These are phyloP conservation scores for Gastrolobium bilobum DNA, from an alignment of 306 rosid genomes.

Conservation along the genomic window DNA sequence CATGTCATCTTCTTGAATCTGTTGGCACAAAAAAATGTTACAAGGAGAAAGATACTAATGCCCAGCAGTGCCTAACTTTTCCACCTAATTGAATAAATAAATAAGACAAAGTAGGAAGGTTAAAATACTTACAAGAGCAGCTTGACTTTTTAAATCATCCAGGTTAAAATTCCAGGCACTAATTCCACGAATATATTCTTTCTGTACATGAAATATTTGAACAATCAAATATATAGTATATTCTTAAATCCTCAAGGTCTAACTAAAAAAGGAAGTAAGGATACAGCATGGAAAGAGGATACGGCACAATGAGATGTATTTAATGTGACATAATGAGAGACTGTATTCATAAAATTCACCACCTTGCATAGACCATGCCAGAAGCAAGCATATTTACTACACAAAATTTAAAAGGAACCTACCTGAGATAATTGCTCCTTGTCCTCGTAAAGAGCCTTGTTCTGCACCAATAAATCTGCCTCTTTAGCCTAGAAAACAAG, in stretches of 20 bases:
- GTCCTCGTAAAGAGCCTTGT: constrained; percentile 86
- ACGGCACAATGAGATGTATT: constrained; percentile 27
- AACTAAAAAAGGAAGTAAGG: constrained; percentile 8
- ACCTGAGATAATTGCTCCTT: constrained; percentile 95
- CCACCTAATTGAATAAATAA: constrained; percentile 29
- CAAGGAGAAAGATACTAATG: constrained; percentile 28
- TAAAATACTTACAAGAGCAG: constrained; percentile 87
- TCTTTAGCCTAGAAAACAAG: constrained; percentile 74
- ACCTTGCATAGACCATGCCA: constrained; percentile 21
- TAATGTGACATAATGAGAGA: background rate
- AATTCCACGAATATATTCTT: constrained; percentile 98
- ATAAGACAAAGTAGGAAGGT: constrained; percentile 41
- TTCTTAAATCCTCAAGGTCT: constrained; percentile 28
- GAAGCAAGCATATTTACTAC: constrained; percentile 32
- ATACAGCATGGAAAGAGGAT: constrained; percentile 20
- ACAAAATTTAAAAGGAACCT: constrained; percentile 38
- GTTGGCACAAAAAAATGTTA: constrained; percentile 48
- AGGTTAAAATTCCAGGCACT: constrained; percentile 99
- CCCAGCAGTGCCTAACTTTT: constrained; percentile 34
- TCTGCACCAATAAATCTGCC: constrained; percentile 90
- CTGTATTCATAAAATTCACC: constrained; percentile 28
- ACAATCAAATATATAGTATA: constrained; percentile 34
- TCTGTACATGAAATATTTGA: constrained; percentile 63
- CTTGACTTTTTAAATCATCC: constrained; percentile 95
- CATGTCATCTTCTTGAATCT: constrained; percentile 89